Conservation (phyloP, 495 filamentous ascomycete species). For the Pyrenula aspistea region DNA sequence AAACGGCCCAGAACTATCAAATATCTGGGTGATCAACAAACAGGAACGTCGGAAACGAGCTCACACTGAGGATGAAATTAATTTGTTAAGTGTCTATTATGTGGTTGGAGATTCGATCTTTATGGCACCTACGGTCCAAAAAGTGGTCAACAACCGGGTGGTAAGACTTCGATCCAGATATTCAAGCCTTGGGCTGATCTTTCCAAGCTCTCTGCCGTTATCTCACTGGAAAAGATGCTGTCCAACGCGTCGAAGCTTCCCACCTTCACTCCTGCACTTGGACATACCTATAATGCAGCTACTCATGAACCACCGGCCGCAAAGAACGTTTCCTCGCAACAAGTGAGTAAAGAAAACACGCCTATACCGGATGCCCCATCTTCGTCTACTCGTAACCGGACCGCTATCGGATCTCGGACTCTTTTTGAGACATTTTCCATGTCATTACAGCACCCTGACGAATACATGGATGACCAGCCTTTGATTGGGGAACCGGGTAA, state of each 20-base stretch:
- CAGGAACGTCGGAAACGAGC: conserved; percentile 56
- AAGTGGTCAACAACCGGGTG: conserved; percentile 64
- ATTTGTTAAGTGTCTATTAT: conserved; percentile 67
- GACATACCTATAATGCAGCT: conserved; percentile 59
- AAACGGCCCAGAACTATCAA: conserved; percentile 37
- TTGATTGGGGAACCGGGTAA: conserved; percentile 74
- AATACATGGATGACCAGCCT: conserved; percentile 88
- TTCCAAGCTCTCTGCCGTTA: conserved; percentile 46
- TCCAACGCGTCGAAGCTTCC: conserved; percentile 48
- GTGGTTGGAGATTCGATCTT: conserved; percentile 77
- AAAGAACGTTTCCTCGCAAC: conserved; percentile 18
- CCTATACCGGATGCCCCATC: conserved; percentile 43
- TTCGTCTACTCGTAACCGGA: background rate
- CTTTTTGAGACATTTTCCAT: conserved; percentile 58
- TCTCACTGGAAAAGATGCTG: conserved; percentile 57
- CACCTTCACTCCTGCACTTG: conserved; percentile 59
- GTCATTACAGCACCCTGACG: conserved; percentile 51
- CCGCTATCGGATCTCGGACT: conserved; percentile 12
- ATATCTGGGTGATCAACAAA: conserved; percentile 88
- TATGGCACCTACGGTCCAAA: conserved; percentile 73
- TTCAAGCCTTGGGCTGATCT: conserved; percentile 7
- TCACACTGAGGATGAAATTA: conserved; percentile 54
- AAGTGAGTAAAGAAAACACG: conserved; percentile 46
- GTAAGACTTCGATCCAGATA: conserved; percentile 28
- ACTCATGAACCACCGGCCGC: conserved; percentile 25